These are phyloP conservation scores for Xylaria hypoxylon DNA, from an alignment of 2,329 filamentous ascomycete genomes.

Conservation along the genomic window DNA sequence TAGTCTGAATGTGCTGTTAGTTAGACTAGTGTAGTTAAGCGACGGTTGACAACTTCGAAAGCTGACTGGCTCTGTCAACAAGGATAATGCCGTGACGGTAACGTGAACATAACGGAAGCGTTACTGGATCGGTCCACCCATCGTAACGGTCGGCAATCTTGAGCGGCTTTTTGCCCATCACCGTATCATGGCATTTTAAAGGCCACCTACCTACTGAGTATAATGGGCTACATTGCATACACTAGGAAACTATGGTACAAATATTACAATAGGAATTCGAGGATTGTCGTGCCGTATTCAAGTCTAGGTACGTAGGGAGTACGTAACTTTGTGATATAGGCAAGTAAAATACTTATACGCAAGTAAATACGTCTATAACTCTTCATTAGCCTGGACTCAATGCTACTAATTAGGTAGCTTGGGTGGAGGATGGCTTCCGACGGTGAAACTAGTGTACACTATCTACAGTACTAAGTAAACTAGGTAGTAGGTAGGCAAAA, in stretches of 20 bases:
- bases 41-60: constrained; percentile 1
- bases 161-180: neutral
- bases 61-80: constrained; percentile 9
- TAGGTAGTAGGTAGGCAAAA: neutral
- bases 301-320: neutral
- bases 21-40: neutral
- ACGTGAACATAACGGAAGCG: constrained; percentile 18
- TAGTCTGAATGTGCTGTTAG: neutral
- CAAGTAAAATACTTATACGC: no score
- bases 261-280: no score
- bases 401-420: no score
- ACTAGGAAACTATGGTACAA: no score
- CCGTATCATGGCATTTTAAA: no score
- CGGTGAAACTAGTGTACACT: neutral
- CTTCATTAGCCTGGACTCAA: no score
- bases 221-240: neutral
- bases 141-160: constrained; percentile 1
- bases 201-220: neutral
- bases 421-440: neutral
- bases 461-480: no score
- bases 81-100: constrained; percentile 25
- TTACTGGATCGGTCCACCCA: constrained; percentile 2
- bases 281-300: neutral
- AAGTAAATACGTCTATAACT: no score
- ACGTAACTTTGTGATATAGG: no score